Conservation (phyloP, 2,329 filamentous ascomycete species). For the Neospermospora avenae region DNA sequence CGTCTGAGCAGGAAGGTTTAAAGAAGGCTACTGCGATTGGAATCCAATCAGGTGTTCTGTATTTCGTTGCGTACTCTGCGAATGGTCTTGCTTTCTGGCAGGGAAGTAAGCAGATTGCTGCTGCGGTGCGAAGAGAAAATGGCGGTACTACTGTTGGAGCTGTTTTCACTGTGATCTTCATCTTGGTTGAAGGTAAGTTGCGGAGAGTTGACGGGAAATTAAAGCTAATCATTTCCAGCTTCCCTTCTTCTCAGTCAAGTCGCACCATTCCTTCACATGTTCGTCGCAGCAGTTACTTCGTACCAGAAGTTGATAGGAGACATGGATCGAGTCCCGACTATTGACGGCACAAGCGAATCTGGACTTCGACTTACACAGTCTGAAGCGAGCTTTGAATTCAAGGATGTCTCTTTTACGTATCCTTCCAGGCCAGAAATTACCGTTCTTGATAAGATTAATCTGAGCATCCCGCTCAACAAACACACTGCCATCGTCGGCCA, state of each 20-base stretch:
- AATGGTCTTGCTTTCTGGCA: conserved; percentile 58
- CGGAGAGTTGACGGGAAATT: neutral
- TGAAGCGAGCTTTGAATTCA: conserved; percentile 36
- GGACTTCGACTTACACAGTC: conserved; percentile 16
- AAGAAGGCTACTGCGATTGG: conserved; percentile 49
- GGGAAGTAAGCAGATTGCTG: conserved; percentile 49
- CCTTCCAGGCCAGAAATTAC: conserved; percentile 31
- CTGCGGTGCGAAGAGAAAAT: conserved; percentile 21
- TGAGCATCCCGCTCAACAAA: conserved; percentile 34
- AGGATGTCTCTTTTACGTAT: conserved; percentile 34
- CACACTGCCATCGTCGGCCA: conserved; percentile 55
- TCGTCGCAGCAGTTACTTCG: conserved; percentile 54
- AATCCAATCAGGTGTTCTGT: conserved; percentile 47
- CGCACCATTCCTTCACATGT: conserved; percentile 59
- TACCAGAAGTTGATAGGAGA: conserved; percentile 49
- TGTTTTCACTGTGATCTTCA: conserved; percentile 49
- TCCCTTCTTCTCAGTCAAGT: conserved; percentile 60
- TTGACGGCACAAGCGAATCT: conserved; percentile 21
- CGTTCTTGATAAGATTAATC: conserved; percentile 33
- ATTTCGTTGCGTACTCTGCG: conserved; percentile 37
- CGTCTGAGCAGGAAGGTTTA: conserved; percentile 42
- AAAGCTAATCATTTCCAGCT: conserved; percentile 15
- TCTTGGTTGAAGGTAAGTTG: conserved; percentile 47
- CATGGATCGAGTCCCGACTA: conserved; percentile 22
- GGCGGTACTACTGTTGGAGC: conserved; percentile 34